Conservation (phyloP, 2,329 filamentous ascomycete species). For the Aspergillus persii region DNA sequence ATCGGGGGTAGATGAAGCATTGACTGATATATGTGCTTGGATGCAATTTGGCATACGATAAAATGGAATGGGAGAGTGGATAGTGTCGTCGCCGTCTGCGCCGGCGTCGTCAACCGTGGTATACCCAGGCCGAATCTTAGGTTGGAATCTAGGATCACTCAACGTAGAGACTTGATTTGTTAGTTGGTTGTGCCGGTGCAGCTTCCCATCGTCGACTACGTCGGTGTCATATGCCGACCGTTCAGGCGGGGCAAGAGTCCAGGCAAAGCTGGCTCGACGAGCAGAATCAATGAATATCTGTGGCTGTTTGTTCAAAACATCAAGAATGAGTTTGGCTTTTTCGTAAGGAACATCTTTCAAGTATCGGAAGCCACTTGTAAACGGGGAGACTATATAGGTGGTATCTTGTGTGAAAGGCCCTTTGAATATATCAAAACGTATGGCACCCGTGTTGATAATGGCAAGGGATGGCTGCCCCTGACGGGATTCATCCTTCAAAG, state of each 20-base stretch:
- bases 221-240: slow-evolving; percentile 34
- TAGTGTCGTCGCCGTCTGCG: slow-evolving; percentile 81
- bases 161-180: slow-evolving; percentile 30
- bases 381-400: slow-evolving; percentile 83
- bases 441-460: slow-evolving; percentile 83
- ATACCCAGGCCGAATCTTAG: slow-evolving; percentile 67
- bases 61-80: slow-evolving; percentile 72
- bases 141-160: slow-evolving; percentile 13
- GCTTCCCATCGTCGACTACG: slow-evolving; percentile 14
- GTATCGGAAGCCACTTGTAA: slow-evolving; percentile 73
- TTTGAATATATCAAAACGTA: slow-evolving; percentile 94
- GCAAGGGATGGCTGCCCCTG: slow-evolving; percentile 62
- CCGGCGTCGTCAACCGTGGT: slow-evolving; percentile 85
- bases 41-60: slow-evolving; percentile 82
- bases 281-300: slow-evolving; percentile 42
- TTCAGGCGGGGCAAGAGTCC: slow-evolving; percentile 46
- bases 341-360: slow-evolving; percentile 78
- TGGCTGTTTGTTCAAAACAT: slow-evolving; percentile 57
- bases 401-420: slow-evolving; percentile 86
- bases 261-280: slow-evolving; percentile 15
- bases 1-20: slow-evolving; percentile 54
- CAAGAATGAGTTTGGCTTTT: slow-evolving; percentile 66
- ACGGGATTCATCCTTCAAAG: slow-evolving; percentile 58
- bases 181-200: slow-evolving; percentile 2
- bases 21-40: slow-evolving; percentile 58